A percentile compares a stretch with the other conserved stretches of the same genome.
phyloP scores from a whole-genome alignment of 345 rosid species.

The Balakata baccata region DNA sequence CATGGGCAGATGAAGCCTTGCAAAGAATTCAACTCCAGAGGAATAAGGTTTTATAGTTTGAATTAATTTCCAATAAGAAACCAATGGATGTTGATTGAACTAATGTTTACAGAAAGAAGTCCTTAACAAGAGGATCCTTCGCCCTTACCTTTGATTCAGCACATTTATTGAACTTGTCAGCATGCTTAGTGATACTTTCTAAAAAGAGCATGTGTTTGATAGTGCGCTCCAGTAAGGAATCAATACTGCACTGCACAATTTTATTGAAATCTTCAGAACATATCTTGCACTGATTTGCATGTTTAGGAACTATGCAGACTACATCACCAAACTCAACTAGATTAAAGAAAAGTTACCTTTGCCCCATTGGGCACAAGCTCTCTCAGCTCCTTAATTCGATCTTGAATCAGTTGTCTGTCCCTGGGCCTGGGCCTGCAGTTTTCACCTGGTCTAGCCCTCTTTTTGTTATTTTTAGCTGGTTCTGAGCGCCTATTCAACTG shows the following conservation, averaged over 20 bases:
- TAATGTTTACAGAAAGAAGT: slow-evolving; percentile 9
- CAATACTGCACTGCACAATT: slow-evolving; percentile 87
- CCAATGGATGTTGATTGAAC: slow-evolving; percentile 9
- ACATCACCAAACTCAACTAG: slow-evolving; percentile 2
- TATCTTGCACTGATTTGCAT: slow-evolving; percentile 6
- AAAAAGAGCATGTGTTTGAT: slow-evolving; percentile 89
- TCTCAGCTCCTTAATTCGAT: slow-evolving; percentile 91
- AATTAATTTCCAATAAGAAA: background rate
- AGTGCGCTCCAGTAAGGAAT: slow-evolving; percentile 90
- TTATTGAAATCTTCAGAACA: slow-evolving; percentile 31
- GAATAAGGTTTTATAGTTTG: background rate
- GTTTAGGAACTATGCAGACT: slow-evolving; percentile 2
- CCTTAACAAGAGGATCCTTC: background rate
- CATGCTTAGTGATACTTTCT: slow-evolving; percentile 80
- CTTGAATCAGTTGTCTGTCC: slow-evolving; percentile 96
- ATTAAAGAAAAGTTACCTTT: slow-evolving; percentile 60
- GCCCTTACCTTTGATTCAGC: slow-evolving; percentile 57
- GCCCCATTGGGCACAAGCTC: slow-evolving; percentile 94
- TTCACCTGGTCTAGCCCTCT: slow-evolving; percentile 85
- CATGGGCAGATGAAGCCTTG: background rate
- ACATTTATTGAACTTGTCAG: slow-evolving; percentile 77
- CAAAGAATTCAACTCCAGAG: background rate
- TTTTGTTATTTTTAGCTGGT: slow-evolving; percentile 61
- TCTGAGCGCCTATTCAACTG: slow-evolving; percentile 58
- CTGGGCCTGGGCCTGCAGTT: slow-evolving; percentile 89